A percentile compares a stretch with the other conserved stretches of the same genome.
Evolutionary conservation across 1,284 basidiomycete species (phyloP).

Genomic region (Microbotryum lychnidis-dioicae): DNA sequence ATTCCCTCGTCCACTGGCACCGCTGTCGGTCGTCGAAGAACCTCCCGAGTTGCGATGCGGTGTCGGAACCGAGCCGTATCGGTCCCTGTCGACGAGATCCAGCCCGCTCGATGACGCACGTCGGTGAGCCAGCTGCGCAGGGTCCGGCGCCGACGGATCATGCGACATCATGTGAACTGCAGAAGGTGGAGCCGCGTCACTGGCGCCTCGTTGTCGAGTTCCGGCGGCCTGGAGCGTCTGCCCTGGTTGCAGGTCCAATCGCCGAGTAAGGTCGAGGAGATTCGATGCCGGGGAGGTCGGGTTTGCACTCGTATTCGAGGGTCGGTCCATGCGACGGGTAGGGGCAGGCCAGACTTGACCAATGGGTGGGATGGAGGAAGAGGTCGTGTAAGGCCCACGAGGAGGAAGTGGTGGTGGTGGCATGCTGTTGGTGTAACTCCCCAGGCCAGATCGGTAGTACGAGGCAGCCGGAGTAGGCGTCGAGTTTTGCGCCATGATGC

Average conservation of each 20-base stretch:
- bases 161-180: neutral
- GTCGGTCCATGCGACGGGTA: neutral
- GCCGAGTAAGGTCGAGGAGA: slow-evolving; percentile 10
- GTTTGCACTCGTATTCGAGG: neutral
- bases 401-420: neutral
- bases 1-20: neutral
- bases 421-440: neutral
- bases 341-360: slow-evolving; percentile 11
- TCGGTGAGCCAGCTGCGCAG: neutral
- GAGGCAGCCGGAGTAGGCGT: neutral
- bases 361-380: slow-evolving; percentile 18
- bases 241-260: slow-evolving; percentile 3
- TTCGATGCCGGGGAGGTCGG: slow-evolving; percentile 1
- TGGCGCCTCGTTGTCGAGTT: neutral
- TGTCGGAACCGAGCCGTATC: neutral
- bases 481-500: neutral
- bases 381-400: neutral
- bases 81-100: neutral
- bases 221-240: slow-evolving; percentile 4
- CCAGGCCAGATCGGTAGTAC: too few relatives aligned
- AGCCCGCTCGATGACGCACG: neutral
- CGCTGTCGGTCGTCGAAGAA: neutral
- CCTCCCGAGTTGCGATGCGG: neutral
- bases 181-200: neutral
- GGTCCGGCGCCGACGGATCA: neutral